Evolutionary conservation across 176 grass and related monocot genomes (phyloP).

Genomic region (Thinopyrum elongatum): DNA sequence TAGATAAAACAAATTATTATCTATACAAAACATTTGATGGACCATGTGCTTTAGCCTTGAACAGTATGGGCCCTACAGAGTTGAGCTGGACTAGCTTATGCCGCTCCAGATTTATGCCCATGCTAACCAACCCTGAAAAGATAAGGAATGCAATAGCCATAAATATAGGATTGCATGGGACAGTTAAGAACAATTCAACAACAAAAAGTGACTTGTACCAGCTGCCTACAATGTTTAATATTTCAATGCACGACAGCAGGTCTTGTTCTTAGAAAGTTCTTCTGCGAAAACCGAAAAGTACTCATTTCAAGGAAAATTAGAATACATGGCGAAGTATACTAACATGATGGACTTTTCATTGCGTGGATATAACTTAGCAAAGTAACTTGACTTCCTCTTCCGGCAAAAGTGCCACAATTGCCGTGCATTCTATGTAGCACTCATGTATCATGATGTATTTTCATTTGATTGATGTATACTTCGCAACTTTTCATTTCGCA

Average conservation of each 20-base stretch:
- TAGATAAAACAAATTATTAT: not conserved
- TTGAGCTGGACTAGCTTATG: slow-evolving; percentile 18
- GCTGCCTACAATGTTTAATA: slow-evolving; percentile 6
- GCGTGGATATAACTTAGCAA: not conserved
- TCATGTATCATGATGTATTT: too few species aligned
- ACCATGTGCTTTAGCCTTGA: not conserved
- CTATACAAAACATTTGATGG: not conserved
- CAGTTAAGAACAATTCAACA: not conserved
- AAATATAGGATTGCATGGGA: slow-evolving; percentile 7
- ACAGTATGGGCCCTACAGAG: not conserved
- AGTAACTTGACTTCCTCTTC: slow-evolving; percentile 18
- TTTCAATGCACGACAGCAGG: not conserved
- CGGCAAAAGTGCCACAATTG: not conserved
- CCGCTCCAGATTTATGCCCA: not conserved
- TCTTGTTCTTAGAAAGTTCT: slow-evolving; percentile 11
- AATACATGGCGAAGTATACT: not conserved
- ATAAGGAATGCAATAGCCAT: not conserved
- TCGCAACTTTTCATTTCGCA: too few species aligned
- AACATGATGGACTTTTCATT: not conserved
- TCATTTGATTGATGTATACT: too few species aligned
- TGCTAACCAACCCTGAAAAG: slow-evolving; percentile 14
- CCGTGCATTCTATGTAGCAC: too few species aligned
- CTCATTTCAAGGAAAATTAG: slow-evolving; percentile 1
- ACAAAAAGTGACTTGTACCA: not conserved
- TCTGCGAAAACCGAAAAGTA: not conserved